Percentiles rank a stretch among this genome's conserved stretches.
These are phyloP conservation scores for Megacollybia platyphylla DNA, from an alignment of 1,284 basidiomycete genomes.

Conservation along the genomic window DNA sequence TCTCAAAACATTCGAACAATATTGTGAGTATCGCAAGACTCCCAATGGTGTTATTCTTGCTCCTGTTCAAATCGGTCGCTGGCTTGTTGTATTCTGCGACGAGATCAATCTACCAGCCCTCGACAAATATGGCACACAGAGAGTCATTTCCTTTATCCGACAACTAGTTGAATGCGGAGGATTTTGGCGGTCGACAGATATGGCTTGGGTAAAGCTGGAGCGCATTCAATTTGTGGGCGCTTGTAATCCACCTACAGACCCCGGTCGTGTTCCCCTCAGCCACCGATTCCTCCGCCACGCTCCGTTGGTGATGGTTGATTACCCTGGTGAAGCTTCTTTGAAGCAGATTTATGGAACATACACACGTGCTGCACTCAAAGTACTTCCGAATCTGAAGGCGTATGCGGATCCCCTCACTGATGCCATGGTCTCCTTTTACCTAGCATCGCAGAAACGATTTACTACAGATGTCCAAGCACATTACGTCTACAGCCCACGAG, in stretches of 20 bases:
- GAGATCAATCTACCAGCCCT: conserved; percentile 97
- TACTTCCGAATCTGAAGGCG: conserved; percentile 85
- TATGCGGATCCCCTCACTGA: conserved; percentile 93
- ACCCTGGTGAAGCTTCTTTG: conserved; percentile 93
- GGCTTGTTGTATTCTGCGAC: conserved; percentile 99
- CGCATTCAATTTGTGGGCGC: conserved; percentile 99
- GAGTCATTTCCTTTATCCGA: conserved; percentile 96
- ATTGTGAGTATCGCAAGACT: conserved; percentile 98
- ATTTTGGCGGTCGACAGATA: conserved; percentile 91
- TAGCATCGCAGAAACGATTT: conserved; percentile 88
- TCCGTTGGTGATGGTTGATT: conserved; percentile 99
- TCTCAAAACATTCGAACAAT: conserved; percentile 98
- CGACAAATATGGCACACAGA: conserved; percentile 98
- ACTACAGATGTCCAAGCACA: conserved; percentile 96
- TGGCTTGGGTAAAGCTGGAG: conserved; percentile 96
- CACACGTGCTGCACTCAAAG: conserved; percentile 92
- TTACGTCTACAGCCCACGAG: conserved; percentile 98
- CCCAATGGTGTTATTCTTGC: conserved; percentile 93
- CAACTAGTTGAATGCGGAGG: conserved; percentile 94
- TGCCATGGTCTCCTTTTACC: conserved; percentile 95
- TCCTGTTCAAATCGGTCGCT: conserved; percentile 90
- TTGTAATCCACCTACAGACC: conserved; percentile 99
- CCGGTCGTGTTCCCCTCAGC: conserved; percentile 94
- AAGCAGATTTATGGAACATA: conserved; percentile 99
- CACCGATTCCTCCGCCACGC: conserved; percentile 97